Conservation (phyloP, 306 rosid species). For the Corylus americana region DNA sequence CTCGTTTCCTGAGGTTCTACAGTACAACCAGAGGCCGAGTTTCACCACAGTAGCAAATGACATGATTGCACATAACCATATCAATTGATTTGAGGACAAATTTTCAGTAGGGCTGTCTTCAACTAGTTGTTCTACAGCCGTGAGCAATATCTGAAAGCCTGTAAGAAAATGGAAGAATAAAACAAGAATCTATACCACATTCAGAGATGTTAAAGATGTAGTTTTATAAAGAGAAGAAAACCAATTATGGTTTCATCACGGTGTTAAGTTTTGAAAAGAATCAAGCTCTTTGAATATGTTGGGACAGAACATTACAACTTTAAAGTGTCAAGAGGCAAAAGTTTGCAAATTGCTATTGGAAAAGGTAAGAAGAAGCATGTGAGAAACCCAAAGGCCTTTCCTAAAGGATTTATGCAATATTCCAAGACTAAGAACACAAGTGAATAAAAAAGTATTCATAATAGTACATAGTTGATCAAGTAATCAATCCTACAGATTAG, state of each 20-base stretch:
- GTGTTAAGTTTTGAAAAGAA: neutral
- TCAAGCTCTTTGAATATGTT: neutral
- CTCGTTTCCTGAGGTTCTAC: constrained; percentile 73
- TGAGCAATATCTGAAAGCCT: constrained; percentile 91
- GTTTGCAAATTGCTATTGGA: neutral
- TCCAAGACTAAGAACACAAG: neutral
- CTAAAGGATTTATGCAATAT: neutral
- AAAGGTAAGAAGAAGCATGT: neutral
- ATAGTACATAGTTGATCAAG: neutral
- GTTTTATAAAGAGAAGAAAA: neutral
- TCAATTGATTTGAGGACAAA: constrained; percentile 55
- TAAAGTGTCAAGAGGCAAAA: neutral
- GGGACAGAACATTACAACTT: neutral
- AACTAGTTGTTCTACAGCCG: constrained; percentile 65
- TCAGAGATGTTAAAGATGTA: neutral
- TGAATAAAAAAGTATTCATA: neutral
- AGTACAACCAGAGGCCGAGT: constrained; percentile 83
- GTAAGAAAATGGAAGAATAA: constrained; percentile 24
- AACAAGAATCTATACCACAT: neutral
- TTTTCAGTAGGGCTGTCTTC: constrained; percentile 46
- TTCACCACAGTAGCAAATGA: constrained; percentile 72
- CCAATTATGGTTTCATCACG: neutral
- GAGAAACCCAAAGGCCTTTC: neutral
- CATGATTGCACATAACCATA: constrained; percentile 79
- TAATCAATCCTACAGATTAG: neutral